Evolutionary conservation across 2,329 filamentous ascomycete species (phyloP).

Genomic region (Neonectria neomacrospora): DNA sequence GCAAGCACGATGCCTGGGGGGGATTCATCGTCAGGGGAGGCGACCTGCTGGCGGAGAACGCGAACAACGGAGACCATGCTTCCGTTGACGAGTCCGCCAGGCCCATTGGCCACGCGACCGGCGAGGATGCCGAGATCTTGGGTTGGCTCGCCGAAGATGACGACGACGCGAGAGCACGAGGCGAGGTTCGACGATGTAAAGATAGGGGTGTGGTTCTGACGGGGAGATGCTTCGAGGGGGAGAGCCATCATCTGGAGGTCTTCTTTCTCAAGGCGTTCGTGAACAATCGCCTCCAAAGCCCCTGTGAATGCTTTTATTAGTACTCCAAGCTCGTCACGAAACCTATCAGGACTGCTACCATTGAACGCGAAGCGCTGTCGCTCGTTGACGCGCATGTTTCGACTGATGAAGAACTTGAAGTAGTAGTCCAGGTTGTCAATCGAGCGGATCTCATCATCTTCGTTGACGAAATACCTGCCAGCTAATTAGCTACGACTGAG

Average conservation of each 20-base stretch:
- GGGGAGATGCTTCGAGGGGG: slow-evolving; percentile 62
- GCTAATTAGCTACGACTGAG: neutral
- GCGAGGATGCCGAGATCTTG: slow-evolving; percentile 82
- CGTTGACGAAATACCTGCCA: slow-evolving; percentile 80
- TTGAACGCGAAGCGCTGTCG: slow-evolving; percentile 80
- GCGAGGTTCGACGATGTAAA: slow-evolving; percentile 65
- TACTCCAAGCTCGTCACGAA: accelerated
- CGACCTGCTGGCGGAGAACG: slow-evolving; percentile 52
- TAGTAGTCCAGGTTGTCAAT: slow-evolving; percentile 74
- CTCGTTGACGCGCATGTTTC: slow-evolving; percentile 81
- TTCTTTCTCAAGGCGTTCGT: slow-evolving; percentile 68
- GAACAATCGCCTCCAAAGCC: slow-evolving; percentile 70
- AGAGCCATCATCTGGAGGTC: slow-evolving; percentile 71
- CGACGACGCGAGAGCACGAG: slow-evolving; percentile 70
- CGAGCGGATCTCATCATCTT: slow-evolving; percentile 77
- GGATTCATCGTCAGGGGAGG: slow-evolving; percentile 47
- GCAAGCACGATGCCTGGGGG: slow-evolving; percentile 75
- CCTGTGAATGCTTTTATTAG: slow-evolving; percentile 55
- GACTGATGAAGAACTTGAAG: slow-evolving; percentile 79
- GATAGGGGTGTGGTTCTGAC: slow-evolving; percentile 74
- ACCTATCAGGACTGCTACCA: slow-evolving; percentile 57
- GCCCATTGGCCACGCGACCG: slow-evolving; percentile 71
- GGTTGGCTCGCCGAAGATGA: slow-evolving; percentile 77
- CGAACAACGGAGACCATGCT: slow-evolving; percentile 73
- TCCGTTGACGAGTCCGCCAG: slow-evolving; percentile 75